Base-by-base conservation (phyloP, 768 basidiomycete genomes). In the Serendipita vermifera region DNA sequence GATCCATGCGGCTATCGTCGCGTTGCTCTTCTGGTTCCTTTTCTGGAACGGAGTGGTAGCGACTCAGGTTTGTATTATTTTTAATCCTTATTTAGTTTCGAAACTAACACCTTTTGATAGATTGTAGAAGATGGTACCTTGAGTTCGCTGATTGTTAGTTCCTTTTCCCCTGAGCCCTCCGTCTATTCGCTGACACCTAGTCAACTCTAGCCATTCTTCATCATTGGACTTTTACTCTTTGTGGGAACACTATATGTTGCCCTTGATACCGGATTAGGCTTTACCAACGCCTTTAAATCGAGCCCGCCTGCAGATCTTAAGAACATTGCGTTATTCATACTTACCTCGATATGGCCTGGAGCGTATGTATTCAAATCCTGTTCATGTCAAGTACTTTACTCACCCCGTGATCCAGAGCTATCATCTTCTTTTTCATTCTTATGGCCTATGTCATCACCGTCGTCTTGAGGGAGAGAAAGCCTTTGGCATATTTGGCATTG, bases 41-140 rank as follows among this genome's bases (percentile, higher is more conserved):
- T 27, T 63, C 5, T 57, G 31, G 5, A 62, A 62, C 40, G 62
- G 57, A 22, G n/a, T 63, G 13, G 58, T 64, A 5, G 36, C 56
- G 26, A 59, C 60, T 32, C 46, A 51, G 60, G 71, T 88, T 54
- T 56, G 60, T 55, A 26, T 20, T 38, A 14, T 54, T 39, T 6
- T 39, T 20, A 22, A 54, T 3, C 13, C n/a, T 54, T 54, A 6
- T 33, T 54, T 54, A 22, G 13, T 6, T 38, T 11, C 11, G 6
- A 27, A 24, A 24, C 14, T 5, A 9, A 29, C 69, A 89, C 58
- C 77, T 91, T 20, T 81, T 83, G 33, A 87, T 93, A 98, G 69
- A 66, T 92, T 48, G 86, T 97, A 55, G 94, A 97, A 66, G 94
- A 88, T 64, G 94, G 91, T 4, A 87, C 87, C 0, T 70, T 82